Percentiles rank a stretch among this genome's conserved stretches.
Conservation (phyloP, 805 yeast species). For the Kodamaea sagamina region DNA sequence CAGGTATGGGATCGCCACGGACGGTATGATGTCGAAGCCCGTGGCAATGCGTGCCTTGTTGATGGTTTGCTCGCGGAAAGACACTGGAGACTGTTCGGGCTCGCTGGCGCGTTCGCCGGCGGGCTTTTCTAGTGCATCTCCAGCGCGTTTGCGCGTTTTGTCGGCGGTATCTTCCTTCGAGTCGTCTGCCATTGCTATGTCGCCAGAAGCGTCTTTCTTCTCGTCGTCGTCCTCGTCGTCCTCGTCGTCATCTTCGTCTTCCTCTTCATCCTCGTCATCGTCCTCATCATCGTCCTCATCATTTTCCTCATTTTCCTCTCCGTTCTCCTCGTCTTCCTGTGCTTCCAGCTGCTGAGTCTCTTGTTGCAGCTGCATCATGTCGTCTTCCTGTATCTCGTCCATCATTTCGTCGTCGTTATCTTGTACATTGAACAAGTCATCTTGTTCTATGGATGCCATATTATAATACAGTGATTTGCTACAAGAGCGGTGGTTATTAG, state of each 20-base stretch:
- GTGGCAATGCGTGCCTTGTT: constrained; percentile 52
- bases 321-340: constrained; percentile 25
- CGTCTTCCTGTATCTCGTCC: constrained; percentile 19
- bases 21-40: constrained; percentile 72
- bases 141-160: constrained; percentile 8
- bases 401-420: constrained; percentile 21
- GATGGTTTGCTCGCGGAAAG: constrained; percentile 31
- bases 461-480: neutral
- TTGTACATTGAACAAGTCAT: constrained; percentile 25
- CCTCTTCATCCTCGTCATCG: constrained; percentile 19
- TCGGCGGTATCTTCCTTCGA: constrained; percentile 9
- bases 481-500: neutral
- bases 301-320: constrained; percentile 22
- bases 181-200: constrained; percentile 20
- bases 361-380: constrained; percentile 15
- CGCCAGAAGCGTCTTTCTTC: constrained; percentile 22
- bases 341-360: constrained; percentile 17
- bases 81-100: constrained; percentile 9
- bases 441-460: constrained; percentile 19
- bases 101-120: constrained; percentile 14
- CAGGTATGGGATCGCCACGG: constrained; percentile 84
- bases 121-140: constrained; percentile 17
- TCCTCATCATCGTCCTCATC: constrained; percentile 19
- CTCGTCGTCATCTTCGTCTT: constrained; percentile 20
- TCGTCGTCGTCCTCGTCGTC: constrained; percentile 20